Base-by-base conservation (phyloP, 345 rosid genomes). In the Aquilaria yunnanensis region DNA sequence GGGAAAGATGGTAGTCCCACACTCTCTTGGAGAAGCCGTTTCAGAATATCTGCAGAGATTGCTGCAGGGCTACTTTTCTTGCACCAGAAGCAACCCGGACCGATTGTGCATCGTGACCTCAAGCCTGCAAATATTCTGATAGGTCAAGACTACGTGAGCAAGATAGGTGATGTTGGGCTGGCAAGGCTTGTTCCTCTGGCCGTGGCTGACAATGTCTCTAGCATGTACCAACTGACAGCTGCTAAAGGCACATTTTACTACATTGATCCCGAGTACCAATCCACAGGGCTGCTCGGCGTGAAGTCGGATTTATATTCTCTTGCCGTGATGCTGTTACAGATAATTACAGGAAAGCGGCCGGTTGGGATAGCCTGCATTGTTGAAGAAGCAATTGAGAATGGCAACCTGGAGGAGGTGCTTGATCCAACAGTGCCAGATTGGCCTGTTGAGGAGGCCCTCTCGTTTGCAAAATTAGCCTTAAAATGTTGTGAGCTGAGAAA, bases 221-320 rank as follows among this genome's bases (percentile, higher is more conserved):
- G 74, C 13, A 3, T 12, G 0, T 89, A 83, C 70, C 78, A 62
- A 67, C 51, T 80, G 83, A 92, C 98, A 13, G 83, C 83, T 55
- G 93, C 98, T 33, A 93, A 83, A 5, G 98, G 98, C 12, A 89
- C 98, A 51, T 85, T 92, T 66, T 89, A 82, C 67, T 89, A 89
- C 65, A 89, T 89, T 12, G 98, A 92, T 55, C 98, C 96, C 0
- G 96, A 89, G 76, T 89, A 92, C 65, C 98, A 87, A 71, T 95
- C 84, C 70, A 75, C 93, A 3, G 98, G 98, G 70, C 63, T 79
- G 80, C 77, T 92, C n/a, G 87, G 92, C 50, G 88, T 82, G 60
- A 89, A 92, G 77, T 92, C 96, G 16, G 96, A 92, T 58, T 61
- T 92, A 47, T 89, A 82, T 71, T 87, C 98, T 33, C 68, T 92